These are phyloP conservation scores for Straminergon stramineum DNA, from an alignment of 225 moss, liverwort and hornwort genomes.

Conservation along the genomic window DNA sequence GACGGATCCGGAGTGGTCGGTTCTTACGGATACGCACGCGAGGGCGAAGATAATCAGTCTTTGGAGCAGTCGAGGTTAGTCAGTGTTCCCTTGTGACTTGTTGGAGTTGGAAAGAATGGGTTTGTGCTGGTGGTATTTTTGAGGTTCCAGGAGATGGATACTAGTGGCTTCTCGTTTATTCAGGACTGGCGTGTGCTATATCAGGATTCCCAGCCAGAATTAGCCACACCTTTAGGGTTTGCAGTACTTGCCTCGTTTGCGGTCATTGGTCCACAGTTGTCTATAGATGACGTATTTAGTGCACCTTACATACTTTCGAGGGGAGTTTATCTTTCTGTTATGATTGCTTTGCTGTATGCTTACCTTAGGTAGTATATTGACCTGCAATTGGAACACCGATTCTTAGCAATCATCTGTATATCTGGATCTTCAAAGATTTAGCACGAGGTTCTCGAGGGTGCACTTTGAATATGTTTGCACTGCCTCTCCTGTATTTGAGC, in stretches of 20 bases:
- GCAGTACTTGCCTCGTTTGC: neutral
- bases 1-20: conserved; percentile 83
- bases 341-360: neutral
- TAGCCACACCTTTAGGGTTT: neutral
- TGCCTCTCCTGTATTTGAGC: neutral
- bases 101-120: neutral
- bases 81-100: neutral
- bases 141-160: neutral
- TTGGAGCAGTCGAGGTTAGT: conserved; percentile 80
- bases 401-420: neutral
- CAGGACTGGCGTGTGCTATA: neutral
- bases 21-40: conserved; percentile 71
- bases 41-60: conserved; percentile 72
- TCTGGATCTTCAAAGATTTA: neutral
- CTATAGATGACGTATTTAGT: neutral
- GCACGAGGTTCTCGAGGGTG: neutral
- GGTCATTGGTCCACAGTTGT: neutral
- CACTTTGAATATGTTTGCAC: neutral
- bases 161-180: neutral
- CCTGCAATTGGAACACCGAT: neutral
- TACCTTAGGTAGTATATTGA: neutral
- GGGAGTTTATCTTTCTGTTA: neutral
- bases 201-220: neutral
- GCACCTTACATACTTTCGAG: neutral
- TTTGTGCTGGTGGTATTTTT: neutral